Conservation (phyloP, 2,329 filamentous ascomycete species). For the Zasmidium citrigriseum region DNA sequence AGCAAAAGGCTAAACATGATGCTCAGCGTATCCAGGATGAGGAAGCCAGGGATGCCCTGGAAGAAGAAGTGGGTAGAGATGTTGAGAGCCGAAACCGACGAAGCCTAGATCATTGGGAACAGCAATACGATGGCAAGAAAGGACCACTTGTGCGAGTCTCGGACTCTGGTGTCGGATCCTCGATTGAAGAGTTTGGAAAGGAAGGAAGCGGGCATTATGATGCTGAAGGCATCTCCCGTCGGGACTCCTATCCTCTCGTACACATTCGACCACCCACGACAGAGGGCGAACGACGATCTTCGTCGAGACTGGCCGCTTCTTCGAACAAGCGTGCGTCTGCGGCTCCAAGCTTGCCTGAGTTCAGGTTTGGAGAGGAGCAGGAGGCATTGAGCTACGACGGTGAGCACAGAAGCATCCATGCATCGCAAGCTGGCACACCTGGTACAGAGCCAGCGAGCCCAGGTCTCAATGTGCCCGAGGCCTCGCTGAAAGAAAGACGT, state of each 20-base stretch:
- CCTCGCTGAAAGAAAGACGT: constrained; percentile 7
- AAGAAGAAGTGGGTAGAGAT: constrained; percentile 63
- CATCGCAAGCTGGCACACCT: not conserved
- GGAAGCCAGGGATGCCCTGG: constrained; percentile 66
- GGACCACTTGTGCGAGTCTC: constrained; percentile 35
- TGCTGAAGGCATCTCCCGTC: constrained; percentile 9
- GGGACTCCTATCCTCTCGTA: constrained; percentile 13
- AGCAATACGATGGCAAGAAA: constrained; percentile 61
- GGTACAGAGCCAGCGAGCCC: constrained; percentile 8
- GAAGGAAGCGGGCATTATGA: constrained; percentile 4
- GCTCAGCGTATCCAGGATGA: constrained; percentile 52
- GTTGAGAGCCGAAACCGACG: constrained; percentile 63
- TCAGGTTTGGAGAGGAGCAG: not conserved
- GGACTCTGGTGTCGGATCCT: constrained; percentile 54
- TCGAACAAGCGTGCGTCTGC: not conserved
- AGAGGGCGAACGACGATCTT: constrained; percentile 2
- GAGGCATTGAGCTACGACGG: not conserved
- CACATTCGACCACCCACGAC: constrained; percentile 5
- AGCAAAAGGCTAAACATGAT: constrained; percentile 50
- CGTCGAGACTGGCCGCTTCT: constrained; percentile 1
- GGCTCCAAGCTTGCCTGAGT: constrained; percentile 2
- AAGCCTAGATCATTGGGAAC: constrained; percentile 74
- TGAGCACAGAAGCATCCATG: not conserved
- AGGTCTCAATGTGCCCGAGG: constrained; percentile 11
- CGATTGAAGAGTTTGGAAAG: constrained; percentile 25